Evolutionary conservation across 768 basidiomycete species (phyloP).

Genomic region (Termitomyces sp.): DNA sequence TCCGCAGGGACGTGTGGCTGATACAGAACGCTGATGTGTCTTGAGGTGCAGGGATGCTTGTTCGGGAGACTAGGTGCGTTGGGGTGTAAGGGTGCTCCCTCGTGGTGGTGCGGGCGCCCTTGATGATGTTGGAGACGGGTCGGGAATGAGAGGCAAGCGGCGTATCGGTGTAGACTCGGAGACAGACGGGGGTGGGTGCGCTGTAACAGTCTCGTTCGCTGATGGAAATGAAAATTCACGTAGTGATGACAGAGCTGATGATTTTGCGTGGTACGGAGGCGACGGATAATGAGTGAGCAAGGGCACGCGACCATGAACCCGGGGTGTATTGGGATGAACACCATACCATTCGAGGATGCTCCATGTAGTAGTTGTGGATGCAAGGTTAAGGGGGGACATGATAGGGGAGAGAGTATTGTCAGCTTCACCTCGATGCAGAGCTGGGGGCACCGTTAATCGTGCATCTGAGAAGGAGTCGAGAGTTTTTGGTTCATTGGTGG

Average conservation of each 20-base stretch:
- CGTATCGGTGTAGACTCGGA: slow-evolving; percentile 9
- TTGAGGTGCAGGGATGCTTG: background rate
- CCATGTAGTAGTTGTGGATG: slow-evolving; percentile 20
- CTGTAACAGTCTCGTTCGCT: background rate
- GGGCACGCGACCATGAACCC: slow-evolving; percentile 2
- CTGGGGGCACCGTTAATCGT: slow-evolving; percentile 1
- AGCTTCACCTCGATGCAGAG: slow-evolving; percentile 5
- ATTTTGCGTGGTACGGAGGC: slow-evolving; percentile 6
- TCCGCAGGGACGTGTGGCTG: background rate
- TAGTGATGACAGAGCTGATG: slow-evolving; percentile 5
- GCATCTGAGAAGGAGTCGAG: background rate
- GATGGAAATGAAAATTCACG: slow-evolving; percentile 1
- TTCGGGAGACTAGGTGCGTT: background rate
- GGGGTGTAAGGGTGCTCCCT: background rate
- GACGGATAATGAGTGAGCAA: slow-evolving; percentile 10
- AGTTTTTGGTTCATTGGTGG: background rate
- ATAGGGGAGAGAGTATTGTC: slow-evolving; percentile 7
- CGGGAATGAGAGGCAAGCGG: slow-evolving; percentile 15
- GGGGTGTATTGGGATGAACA: slow-evolving; percentile 10
- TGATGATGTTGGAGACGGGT: background rate
- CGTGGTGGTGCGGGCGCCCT: background rate
- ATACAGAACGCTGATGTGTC: background rate
- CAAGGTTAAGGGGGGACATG: slow-evolving; percentile 9
- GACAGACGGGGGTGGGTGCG: background rate
- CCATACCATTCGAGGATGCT: slow-evolving; percentile 19